phyloP scores from a whole-genome alignment of 176 grass and related monocot species.

The Carex littledalei region DNA sequence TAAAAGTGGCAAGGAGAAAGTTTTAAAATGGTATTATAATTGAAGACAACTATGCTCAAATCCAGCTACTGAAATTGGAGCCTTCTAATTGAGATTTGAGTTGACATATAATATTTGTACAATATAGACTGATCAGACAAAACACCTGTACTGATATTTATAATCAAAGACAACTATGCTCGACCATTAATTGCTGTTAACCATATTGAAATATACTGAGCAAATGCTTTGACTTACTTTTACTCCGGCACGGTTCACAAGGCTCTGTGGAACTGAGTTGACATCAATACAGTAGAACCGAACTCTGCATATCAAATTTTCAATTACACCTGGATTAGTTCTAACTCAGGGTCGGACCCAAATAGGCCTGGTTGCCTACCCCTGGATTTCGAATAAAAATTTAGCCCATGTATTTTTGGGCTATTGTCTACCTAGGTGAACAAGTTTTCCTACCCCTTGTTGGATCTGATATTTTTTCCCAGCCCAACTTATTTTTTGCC shows the following conservation, averaged over 20 bases:
- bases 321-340: background rate
- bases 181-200: constrained; percentile 15
- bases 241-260: constrained; percentile 76
- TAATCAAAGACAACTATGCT: constrained; percentile 21
- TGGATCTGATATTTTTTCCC: too few species aligned
- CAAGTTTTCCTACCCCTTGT: too few species aligned
- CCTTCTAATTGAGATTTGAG: background rate
- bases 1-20: background rate
- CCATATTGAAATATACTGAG: background rate
- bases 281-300: constrained; percentile 77
- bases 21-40: background rate
- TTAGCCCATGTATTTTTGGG: too few species aligned
- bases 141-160: constrained; percentile 20
- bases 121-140: background rate
- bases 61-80: background rate
- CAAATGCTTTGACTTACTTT: constrained; percentile 48
- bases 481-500: too few species aligned
- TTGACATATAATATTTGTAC: background rate
- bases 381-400: too few species aligned
- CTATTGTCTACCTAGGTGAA: too few species aligned
- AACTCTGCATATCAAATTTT: constrained; percentile 47
- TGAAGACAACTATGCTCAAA: too few species aligned
- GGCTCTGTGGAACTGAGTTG: constrained; percentile 79
- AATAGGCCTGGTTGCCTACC: too few species aligned
- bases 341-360: background rate